Evolutionary conservation across 2,329 filamentous ascomycete genomes (phyloP), one percentile per base, ranked within the genome.

Genomic region (Curvularia verruculosa): DNA sequence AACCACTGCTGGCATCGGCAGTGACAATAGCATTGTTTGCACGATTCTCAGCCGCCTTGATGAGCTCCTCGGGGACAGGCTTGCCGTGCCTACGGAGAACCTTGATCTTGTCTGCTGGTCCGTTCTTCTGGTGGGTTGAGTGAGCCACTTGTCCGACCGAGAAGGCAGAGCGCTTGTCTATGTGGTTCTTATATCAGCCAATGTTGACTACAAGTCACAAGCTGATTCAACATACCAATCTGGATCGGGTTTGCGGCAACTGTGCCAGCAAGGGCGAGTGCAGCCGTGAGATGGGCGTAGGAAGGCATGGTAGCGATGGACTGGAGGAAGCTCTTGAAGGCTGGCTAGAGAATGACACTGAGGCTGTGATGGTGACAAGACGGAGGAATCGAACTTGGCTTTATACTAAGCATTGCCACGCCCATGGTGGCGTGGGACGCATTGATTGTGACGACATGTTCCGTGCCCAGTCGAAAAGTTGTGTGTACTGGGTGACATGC

Each of bases 51-150:
- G 74, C 78, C 29, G 73, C 75, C 46, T 61, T 59, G 48, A 69
- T 55, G 10, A 76, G 55, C 52, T 65, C 54, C 37, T 60, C 54
- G 31, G 75, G 69, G 9, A 76, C 69, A 36, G 52, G 36, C 56
- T 73, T 70, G 57, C 69, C 65, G 55, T 66, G 72, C 69, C 80
- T 81, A 58, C 71, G 63, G 55, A 79, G 75, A 1, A 76, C 74
- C 71, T 78, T 79, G 52, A 74, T 68, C 50, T 77, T 70, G 31
- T 72, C 66, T 7, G 63, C 58, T 1, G 79, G 72, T 29, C 78
- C 78, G 59, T 72, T 77, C 68, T 76, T 78, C 62, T 70, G 52
- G 58, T 66, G 68, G 15, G 61, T 61, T n/a, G 40, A 43, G 40
- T 43, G 40, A 3, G 21, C 13, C 7, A 76, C 71, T 56, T 77